A percentile compares a stretch with the other conserved stretches of the same genome.
Evolutionary conservation across 495 filamentous ascomycete species (phyloP).

Genomic region (Aspergillus carlsbadensis): DNA sequence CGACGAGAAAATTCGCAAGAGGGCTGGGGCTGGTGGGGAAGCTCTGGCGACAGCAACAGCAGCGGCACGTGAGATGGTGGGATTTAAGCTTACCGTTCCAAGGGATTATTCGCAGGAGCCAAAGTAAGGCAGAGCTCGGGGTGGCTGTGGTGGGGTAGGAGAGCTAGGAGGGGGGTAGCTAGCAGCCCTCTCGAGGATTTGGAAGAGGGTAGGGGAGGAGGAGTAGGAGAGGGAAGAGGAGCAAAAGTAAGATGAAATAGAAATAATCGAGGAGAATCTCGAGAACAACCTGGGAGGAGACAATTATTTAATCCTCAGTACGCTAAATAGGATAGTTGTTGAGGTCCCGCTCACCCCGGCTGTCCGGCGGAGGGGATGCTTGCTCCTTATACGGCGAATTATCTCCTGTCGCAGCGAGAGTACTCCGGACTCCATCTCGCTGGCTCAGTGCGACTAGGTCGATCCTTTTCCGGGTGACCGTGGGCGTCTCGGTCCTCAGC

Average conservation of each 20-base stretch:
- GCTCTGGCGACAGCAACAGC: neutral
- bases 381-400: slow-evolving; percentile 9
- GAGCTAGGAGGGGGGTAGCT: slow-evolving; percentile 1
- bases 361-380: slow-evolving; percentile 19
- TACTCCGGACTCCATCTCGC: neutral
- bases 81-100: slow-evolving; percentile 20
- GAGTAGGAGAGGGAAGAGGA: slow-evolving; percentile 5
- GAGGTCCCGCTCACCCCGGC: slow-evolving; percentile 24
- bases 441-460: neutral
- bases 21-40: neutral
- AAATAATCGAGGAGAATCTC: slow-evolving; percentile 3
- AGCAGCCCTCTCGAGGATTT: neutral
- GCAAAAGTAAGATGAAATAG: slow-evolving; percentile 9
- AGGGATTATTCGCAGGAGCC: slow-evolving; percentile 3
- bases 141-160: slow-evolving; percentile 4
- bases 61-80: slow-evolving; percentile 15
- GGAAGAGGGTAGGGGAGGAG: slow-evolving; percentile 1
- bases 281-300: neutral
- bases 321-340: slow-evolving; percentile 17
- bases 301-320: slow-evolving; percentile 17
- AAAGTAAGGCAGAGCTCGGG: neutral
- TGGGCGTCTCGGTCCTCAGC: neutral
- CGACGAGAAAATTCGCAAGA: neutral
- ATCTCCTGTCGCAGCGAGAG: neutral
- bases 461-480: slow-evolving; percentile 14